A percentile compares a stretch with the other conserved stretches of the same genome.
phyloP scores from a whole-genome alignment of 2,329 filamentous ascomycete species.

The Hypomyces perniciosus region DNA sequence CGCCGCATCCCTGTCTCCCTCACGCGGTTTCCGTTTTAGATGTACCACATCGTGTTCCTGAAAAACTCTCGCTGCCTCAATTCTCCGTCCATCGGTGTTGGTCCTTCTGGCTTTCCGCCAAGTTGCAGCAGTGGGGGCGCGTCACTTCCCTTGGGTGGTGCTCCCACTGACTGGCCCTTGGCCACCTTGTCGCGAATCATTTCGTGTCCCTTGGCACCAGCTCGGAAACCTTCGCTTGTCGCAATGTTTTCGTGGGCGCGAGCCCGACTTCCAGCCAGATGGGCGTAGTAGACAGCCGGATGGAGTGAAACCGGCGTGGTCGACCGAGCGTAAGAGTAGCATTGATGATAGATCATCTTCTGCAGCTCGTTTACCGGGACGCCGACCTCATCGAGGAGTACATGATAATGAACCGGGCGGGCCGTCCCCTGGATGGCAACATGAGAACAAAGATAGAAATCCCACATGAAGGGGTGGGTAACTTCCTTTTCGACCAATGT shows the following conservation, averaged over 20 bases:
- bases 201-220: conserved; percentile 39
- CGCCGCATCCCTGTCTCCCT: neutral
- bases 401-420: conserved; percentile 85
- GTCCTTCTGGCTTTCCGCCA: conserved; percentile 21
- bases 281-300: conserved; percentile 93
- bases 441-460: conserved; percentile 65
- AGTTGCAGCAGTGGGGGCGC: conserved; percentile 27
- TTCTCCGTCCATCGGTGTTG: conserved; percentile 23
- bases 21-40: conserved; percentile 20
- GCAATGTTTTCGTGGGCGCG: conserved; percentile 61
- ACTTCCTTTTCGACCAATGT: conserved; percentile 83
- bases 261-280: conserved; percentile 77
- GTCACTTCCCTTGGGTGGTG: conserved; percentile 18
- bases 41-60: conserved; percentile 40
- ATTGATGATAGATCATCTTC: conserved; percentile 89
- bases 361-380: conserved; percentile 66
- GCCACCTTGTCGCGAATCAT: conserved; percentile 33
- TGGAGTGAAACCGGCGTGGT: conserved; percentile 87
- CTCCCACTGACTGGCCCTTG: conserved; percentile 29
- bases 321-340: conserved; percentile 85
- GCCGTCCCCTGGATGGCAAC: conserved; percentile 88
- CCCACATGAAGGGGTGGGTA: conserved; percentile 86
- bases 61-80: conserved; percentile 30
- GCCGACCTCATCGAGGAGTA: conserved; percentile 74
- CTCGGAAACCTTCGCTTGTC: conserved; percentile 38